Evolutionary conservation across 148 eudicot species (phyloP), one percentile per base, ranked within the genome.

Genomic region (Spergularia marina): DNA sequence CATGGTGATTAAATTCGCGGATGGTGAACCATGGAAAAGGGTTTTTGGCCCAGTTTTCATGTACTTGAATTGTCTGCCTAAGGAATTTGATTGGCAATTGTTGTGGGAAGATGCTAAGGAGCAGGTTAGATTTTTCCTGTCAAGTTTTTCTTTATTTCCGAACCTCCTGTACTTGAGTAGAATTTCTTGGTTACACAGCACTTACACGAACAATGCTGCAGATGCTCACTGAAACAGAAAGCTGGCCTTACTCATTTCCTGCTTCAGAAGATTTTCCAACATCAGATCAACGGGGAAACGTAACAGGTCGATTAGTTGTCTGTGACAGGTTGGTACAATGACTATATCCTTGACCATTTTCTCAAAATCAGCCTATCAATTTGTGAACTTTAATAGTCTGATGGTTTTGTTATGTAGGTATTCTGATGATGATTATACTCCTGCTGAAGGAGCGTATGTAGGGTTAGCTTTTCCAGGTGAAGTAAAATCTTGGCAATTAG

Each of bases 21-120:
- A 84, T 15, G 91, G 92, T 7, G 98, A 93, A 84, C 81, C 82
- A 52, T 93, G 96, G 98, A 93, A 86, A 81, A 93, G 84, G 78
- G 98, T 91, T 36, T 88, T 88, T 55, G 98, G 98, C 18, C 98
- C 96, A 0, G 91, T 93, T 72, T 91, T 89, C 21, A 82, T 90
- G 51, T 91, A 91, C 81, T 65, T 93, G 1, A 91, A 93, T 69
- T 82, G 86, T 21, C 83, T 79, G 30, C 82, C 87, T 64, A 65
- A 81, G 47, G 83, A 76, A 71, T 59, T 77, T 21, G 89, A 89
- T 74, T 81, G 91, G 63, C 76, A 80, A 13, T 86, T 83, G 40
- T 81, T 93, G 34, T 93, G 98, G 98, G 87, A 85, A 4, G 90
- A 93, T 60, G 98, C 96, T 44, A 89, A 91, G 71, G 76, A 82